Conservation (phyloP, 306 rosid species). For the Pachyrhizus erosus region DNA sequence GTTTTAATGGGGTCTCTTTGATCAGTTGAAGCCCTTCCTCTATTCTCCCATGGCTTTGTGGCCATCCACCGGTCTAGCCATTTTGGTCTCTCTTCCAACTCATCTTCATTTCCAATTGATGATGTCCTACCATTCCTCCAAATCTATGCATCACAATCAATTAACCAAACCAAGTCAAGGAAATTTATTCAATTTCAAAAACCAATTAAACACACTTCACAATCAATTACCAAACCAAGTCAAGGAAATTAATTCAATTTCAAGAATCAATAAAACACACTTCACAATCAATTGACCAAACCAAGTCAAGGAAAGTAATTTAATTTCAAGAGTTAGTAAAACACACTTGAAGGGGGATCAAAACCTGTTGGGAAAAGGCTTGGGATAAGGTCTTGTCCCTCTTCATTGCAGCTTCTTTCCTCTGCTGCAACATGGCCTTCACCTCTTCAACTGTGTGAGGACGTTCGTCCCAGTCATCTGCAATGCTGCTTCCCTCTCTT, state of each 20-base stretch:
- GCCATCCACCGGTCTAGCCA: constrained; percentile 89
- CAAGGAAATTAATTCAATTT: constrained; percentile 22
- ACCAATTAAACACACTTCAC: background rate
- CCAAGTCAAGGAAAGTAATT: constrained; percentile 11
- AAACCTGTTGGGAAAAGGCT: constrained; percentile 90
- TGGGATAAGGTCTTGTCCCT: constrained; percentile 80
- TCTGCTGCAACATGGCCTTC: constrained; percentile 88
- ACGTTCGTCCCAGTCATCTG: constrained; percentile 93
- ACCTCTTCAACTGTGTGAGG: constrained; percentile 92
- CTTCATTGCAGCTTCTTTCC: constrained; percentile 81
- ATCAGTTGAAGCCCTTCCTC: constrained; percentile 89
- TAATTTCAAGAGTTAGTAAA: background rate
- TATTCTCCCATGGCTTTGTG: constrained; percentile 84
- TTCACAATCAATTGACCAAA: constrained; percentile 27
- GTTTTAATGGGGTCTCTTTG: constrained; percentile 85
- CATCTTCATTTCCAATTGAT: constrained; percentile 83
- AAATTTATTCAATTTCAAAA: background rate
- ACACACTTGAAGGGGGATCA: background rate
- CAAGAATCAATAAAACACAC: background rate
- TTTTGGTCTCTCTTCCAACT: constrained; percentile 78
- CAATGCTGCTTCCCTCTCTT: constrained; percentile 84
- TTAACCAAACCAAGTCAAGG: constrained; percentile 32
- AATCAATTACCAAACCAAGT: constrained; percentile 18
- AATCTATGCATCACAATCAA: constrained; percentile 52
- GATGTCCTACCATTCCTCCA: constrained; percentile 74